phyloP scores from a whole-genome alignment of 2,329 filamentous ascomycete species.

The Penicillium sp. region DNA sequence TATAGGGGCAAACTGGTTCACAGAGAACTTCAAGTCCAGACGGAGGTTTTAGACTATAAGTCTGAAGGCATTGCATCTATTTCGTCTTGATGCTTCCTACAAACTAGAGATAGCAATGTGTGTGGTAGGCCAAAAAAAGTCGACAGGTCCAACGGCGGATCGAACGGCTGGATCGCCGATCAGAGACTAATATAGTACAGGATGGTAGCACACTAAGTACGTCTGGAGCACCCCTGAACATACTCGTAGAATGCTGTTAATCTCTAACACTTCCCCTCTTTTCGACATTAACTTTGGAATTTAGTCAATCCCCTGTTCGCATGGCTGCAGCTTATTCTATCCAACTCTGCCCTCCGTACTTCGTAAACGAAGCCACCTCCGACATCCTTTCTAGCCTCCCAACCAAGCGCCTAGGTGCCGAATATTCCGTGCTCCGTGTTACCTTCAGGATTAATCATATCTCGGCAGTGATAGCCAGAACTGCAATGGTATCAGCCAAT shows the following conservation, averaged over 20 bases:
- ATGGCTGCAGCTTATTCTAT: background rate
- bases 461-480: background rate
- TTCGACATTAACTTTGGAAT: background rate
- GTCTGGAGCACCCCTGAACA: background rate
- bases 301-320: background rate
- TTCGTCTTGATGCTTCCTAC: too few relatives aligned
- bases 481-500: background rate
- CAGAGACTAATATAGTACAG: background rate
- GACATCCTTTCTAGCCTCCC: background rate
- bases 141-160: slow-evolving; percentile 2
- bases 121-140: background rate
- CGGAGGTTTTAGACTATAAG: background rate
- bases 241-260: background rate
- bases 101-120: too few relatives aligned
- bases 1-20: slow-evolving; percentile 4
- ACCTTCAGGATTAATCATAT: background rate
- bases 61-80: too few relatives aligned
- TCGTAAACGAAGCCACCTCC: too few relatives aligned
- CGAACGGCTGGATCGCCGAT: slow-evolving; percentile 7
- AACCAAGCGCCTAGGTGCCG: too few relatives aligned
- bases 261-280: background rate
- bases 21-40: background rate
- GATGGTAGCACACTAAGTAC: background rate
- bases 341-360: too few relatives aligned
- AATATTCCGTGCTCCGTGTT: background rate